Conservation (phyloP, 768 basidiomycete genomes). For the Trametes maxima region DNA sequence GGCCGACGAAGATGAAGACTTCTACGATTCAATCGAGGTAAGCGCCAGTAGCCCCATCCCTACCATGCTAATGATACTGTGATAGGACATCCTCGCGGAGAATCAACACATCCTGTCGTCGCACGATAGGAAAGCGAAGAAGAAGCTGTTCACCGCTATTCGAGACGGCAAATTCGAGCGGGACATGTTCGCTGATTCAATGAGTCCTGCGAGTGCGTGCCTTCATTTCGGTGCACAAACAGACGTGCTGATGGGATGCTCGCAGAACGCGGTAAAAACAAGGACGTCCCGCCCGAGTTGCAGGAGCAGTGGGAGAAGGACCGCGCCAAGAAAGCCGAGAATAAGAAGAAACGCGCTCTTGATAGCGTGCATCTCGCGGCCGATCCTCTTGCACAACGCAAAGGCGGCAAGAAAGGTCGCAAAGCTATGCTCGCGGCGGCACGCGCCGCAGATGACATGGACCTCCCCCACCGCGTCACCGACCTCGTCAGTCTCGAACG, state of each 20-base stretch:
- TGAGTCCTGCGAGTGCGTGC: conserved; percentile 54
- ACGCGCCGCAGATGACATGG: conserved; percentile 48
- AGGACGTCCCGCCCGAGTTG: conserved; percentile 57
- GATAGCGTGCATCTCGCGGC: conserved; percentile 57
- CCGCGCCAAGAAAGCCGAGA: conserved; percentile 78
- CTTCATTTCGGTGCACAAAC: background rate
- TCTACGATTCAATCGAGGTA: conserved; percentile 58
- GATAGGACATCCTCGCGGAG: conserved; percentile 64
- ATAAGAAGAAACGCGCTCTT: conserved; percentile 62
- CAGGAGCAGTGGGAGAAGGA: conserved; percentile 78
- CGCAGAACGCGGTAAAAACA: conserved; percentile 51
- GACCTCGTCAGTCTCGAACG: conserved; percentile 69
- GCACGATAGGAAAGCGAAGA: conserved; percentile 50
- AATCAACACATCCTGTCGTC: conserved; percentile 51
- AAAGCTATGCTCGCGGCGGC: conserved; percentile 68
- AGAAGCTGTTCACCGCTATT: conserved; percentile 62
- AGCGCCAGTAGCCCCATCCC: conserved; percentile 20
- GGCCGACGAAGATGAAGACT: conserved; percentile 61
- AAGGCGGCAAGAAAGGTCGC: conserved; percentile 67
- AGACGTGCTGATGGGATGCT: conserved; percentile 23
- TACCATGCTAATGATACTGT: background rate
- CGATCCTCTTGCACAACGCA: conserved; percentile 64
- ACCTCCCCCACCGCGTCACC: conserved; percentile 51
- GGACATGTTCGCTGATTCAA: conserved; percentile 35
- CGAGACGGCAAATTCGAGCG: conserved; percentile 51